A percentile compares a stretch with the other conserved stretches of the same genome.
Evolutionary conservation across 2,329 filamentous ascomycete genomes (phyloP).

Genomic region (Botrytis porri): DNA sequence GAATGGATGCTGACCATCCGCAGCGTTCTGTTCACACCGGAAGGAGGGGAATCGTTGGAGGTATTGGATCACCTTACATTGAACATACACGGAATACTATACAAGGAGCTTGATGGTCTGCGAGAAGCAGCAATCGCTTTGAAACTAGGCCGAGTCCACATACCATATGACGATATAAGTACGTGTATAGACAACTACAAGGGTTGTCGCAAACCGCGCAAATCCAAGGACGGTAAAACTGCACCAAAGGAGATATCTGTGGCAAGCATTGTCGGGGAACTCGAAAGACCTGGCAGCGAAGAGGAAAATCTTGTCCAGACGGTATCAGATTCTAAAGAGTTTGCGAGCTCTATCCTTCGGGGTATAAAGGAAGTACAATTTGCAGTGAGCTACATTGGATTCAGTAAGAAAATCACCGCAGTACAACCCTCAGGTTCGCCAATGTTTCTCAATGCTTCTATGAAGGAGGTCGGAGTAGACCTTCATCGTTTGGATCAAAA

Average conservation of each 20-base stretch:
- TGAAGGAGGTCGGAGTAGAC: conserved; percentile 95
- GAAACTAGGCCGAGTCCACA: conserved; percentile 84
- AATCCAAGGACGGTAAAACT: conserved; percentile 31
- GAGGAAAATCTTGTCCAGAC: conserved; percentile 71
- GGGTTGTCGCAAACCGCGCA: conserved; percentile 40
- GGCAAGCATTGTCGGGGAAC: conserved; percentile 70
- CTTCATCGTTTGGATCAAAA: conserved; percentile 87
- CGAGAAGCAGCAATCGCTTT: conserved; percentile 86
- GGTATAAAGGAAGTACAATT: conserved; percentile 97
- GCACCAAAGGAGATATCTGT: conserved; percentile 62
- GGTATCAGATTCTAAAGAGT: conserved; percentile 89
- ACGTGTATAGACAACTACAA: conserved; percentile 59
- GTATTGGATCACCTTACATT: conserved; percentile 82
- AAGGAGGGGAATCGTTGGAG: conserved; percentile 81
- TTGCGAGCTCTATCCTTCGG: conserved; percentile 81
- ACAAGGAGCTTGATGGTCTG: conserved; percentile 80
- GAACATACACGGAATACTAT: conserved; percentile 88
- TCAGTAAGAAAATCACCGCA: conserved; percentile 75
- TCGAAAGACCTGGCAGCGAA: conserved; percentile 58
- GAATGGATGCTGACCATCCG: conserved; percentile 90
- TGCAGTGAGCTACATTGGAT: conserved; percentile 82
- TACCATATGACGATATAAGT: conserved; percentile 84
- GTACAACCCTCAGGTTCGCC: conserved; percentile 66
- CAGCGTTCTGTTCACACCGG: conserved; percentile 83
- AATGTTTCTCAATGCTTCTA: conserved; percentile 80